Evolutionary conservation across 805 yeast species (phyloP).

Genomic region (Saccharomycopsis javanensis): DNA sequence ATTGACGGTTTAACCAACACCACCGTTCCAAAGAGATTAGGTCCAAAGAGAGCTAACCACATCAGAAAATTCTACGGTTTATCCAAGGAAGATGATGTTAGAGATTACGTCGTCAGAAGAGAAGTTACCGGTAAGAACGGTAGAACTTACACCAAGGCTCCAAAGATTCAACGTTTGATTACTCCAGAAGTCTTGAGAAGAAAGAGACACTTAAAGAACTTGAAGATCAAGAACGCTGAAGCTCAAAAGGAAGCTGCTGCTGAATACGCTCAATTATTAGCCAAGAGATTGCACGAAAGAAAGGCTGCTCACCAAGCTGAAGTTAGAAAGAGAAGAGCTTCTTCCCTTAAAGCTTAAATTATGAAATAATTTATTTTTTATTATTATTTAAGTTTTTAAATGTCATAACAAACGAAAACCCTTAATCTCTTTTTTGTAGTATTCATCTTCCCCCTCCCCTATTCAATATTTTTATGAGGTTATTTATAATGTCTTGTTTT

Average conservation of each 20-base stretch:
- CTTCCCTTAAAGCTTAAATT: slow-evolving; percentile 83
- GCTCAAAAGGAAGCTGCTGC: slow-evolving; percentile 99
- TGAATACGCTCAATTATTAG: slow-evolving; percentile 97
- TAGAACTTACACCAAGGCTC: slow-evolving; percentile 98
- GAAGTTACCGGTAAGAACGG: slow-evolving; percentile 91
- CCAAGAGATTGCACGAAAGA: slow-evolving; percentile 96
- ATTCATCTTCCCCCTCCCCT: not conserved
- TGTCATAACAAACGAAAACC: not conserved
- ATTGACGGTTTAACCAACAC: slow-evolving; percentile 93
- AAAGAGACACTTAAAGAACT: slow-evolving; percentile 92
- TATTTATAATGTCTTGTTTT: not conserved
- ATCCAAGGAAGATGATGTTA: slow-evolving; percentile 79
- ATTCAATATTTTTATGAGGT: slow-evolving; percentile 1
- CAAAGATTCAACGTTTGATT: slow-evolving; percentile 98
- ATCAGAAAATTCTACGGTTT: slow-evolving; percentile 99
- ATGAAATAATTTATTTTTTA: not conserved
- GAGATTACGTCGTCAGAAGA: slow-evolving; percentile 92
- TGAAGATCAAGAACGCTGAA: slow-evolving; percentile 94
- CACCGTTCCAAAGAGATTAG: slow-evolving; percentile 97
- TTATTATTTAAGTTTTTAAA: not conserved
- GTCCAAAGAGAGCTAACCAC: slow-evolving; percentile 99
- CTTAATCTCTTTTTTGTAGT: slow-evolving; percentile 3
- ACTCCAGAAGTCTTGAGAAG: slow-evolving; percentile 99
- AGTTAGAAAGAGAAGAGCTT: slow-evolving; percentile 99
- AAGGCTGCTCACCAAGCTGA: slow-evolving; percentile 93